phyloP scores from a whole-genome alignment of 805 yeast species.

The Candida yuanshanica region DNA sequence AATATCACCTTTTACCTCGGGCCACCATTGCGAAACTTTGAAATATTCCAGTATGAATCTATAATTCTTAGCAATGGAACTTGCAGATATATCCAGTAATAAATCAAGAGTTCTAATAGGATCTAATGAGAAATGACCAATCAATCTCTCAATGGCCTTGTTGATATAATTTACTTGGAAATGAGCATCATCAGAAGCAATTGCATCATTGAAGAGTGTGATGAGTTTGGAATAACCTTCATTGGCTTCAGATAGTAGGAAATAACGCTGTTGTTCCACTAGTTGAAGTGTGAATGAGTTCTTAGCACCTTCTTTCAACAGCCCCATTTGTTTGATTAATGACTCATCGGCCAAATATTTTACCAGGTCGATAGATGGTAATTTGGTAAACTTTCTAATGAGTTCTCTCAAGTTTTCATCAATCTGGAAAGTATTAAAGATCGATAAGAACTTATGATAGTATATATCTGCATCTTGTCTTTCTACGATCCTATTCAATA shows the following conservation, averaged over 20 bases:
- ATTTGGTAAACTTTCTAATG: constrained; percentile 22
- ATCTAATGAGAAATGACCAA: constrained; percentile 75
- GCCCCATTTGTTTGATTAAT: constrained; percentile 32
- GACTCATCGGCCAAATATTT: constrained; percentile 22
- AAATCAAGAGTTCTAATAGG: constrained; percentile 64
- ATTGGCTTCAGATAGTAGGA: constrained; percentile 64
- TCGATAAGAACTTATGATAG: constrained; percentile 25
- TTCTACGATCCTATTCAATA: constrained; percentile 16
- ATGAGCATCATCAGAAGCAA: constrained; percentile 34
- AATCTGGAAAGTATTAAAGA: constrained; percentile 24
- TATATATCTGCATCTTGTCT: constrained; percentile 6
- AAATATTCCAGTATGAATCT: constrained; percentile 45
- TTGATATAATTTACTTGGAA: constrained; percentile 39
- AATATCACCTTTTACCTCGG: constrained; percentile 31
- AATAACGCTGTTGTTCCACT: constrained; percentile 45
- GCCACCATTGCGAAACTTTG: constrained; percentile 65
- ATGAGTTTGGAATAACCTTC: constrained; percentile 72
- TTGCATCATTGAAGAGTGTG: constrained; percentile 40
- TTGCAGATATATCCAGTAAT: constrained; percentile 46
- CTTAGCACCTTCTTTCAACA: constrained; percentile 5
- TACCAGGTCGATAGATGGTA: constrained; percentile 15
- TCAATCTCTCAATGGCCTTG: constrained; percentile 46
- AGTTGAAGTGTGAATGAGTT: neutral
- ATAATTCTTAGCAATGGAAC: constrained; percentile 38
- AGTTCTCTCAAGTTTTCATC: constrained; percentile 20